Percentiles rank a stretch among this genome's conserved stretches.
Evolutionary conservation across 2,329 filamentous ascomycete species (phyloP).

Genomic region (Fusarium avenaceum): DNA sequence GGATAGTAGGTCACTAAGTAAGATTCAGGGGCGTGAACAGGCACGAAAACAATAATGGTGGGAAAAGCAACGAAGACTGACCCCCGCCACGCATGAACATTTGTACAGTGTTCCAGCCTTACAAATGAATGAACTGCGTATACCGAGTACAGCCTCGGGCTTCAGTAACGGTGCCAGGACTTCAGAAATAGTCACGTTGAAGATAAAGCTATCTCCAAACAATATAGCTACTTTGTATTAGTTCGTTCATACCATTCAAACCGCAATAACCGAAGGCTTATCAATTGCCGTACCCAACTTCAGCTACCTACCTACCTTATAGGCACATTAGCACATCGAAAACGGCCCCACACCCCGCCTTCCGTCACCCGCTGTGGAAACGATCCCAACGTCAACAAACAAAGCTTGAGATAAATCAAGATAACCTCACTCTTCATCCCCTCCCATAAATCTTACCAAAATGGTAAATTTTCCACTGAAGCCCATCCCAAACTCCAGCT

Average conservation of each 20-base stretch:
- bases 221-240: neutral
- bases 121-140: neutral
- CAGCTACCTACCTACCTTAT: neutral
- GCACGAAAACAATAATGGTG: constrained; percentile 2
- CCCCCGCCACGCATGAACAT: neutral
- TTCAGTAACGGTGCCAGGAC: neutral
- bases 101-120: neutral
- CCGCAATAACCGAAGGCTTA: neutral
- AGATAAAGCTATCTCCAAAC: neutral
- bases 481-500: neutral
- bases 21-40: neutral
- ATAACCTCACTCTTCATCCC: constrained; percentile 4
- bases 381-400: constrained; percentile 31
- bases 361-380: constrained; percentile 24
- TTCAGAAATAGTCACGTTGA: neutral
- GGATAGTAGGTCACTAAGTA: neutral
- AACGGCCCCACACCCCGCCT: constrained; percentile 37
- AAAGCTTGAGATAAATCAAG: constrained; percentile 5
- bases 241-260: neutral
- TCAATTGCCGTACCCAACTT: neutral
- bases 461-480: constrained; percentile 13
- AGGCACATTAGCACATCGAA: neutral
- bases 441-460: neutral
- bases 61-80: constrained; percentile 9
- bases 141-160: neutral